A percentile compares a stretch with the other conserved stretches of the same genome.
These are phyloP conservation scores for Flaveria ramosissima DNA, from an alignment of 129 eudicot species.

Conservation along the genomic window DNA sequence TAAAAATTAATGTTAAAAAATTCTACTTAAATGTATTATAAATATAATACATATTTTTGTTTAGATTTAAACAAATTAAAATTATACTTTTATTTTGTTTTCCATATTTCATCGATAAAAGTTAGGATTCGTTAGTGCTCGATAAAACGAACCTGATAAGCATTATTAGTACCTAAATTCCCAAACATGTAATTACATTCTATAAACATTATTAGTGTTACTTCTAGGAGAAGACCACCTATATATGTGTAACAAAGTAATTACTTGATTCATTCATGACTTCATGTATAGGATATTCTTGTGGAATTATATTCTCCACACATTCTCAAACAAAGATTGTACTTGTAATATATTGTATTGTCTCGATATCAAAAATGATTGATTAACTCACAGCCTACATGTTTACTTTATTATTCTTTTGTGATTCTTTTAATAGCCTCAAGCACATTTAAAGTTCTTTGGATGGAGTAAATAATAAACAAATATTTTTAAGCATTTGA, in stretches of 20 bases:
- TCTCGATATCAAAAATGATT: background rate
- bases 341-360: background rate
- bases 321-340: background rate
- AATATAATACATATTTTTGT: too few species aligned
- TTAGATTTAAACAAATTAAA: too few species aligned
- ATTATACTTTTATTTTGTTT: too few species aligned
- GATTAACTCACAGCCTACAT: background rate
- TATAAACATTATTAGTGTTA: too few species aligned
- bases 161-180: too few species aligned
- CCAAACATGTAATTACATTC: too few species aligned
- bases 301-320: background rate
- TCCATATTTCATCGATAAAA: too few species aligned
- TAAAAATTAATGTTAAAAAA: too few species aligned
- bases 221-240: too few species aligned
- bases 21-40: too few species aligned
- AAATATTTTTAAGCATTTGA: background rate
- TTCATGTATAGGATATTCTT: background rate
- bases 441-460: background rate
- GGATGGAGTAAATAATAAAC: background rate
- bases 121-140: too few species aligned
- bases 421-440: background rate
- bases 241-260: background rate
- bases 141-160: too few species aligned
- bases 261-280: background rate
- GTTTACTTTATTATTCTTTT: background rate